Evolutionary conservation across 116 monocot genomes (phyloP).

Genomic region (Zostera marina): DNA sequence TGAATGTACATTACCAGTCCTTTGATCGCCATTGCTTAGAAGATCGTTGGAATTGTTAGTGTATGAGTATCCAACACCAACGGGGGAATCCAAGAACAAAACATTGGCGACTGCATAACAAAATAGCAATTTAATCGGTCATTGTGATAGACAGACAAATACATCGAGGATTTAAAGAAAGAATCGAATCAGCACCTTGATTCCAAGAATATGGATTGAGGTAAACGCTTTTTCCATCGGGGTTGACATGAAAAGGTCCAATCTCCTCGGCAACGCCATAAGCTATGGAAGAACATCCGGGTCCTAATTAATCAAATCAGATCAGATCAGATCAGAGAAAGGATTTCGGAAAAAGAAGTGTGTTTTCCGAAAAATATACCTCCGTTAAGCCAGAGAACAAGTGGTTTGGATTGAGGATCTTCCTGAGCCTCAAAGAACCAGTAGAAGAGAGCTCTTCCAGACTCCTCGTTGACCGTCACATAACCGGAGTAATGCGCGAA

Average conservation of each 20-base stretch:
- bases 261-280: conserved; percentile 87
- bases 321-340: not conserved
- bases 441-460: conserved; percentile 76
- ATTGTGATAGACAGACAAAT: not conserved
- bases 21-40: conserved; percentile 63
- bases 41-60: conserved; percentile 69
- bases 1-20: conserved; percentile 54
- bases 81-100: conserved; percentile 86
- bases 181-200: conserved; percentile 27
- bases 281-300: conserved; percentile 91
- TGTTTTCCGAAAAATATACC: conserved; percentile 19
- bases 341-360: not conserved
- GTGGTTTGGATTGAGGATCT: conserved; percentile 64
- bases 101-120: conserved; percentile 67
- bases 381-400: conserved; percentile 96
- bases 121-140: not conserved
- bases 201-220: conserved; percentile 90
- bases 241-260: conserved; percentile 83
- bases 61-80: conserved; percentile 88
- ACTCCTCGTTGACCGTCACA: conserved; percentile 44
- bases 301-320: conserved; percentile 33
- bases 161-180: not conserved
- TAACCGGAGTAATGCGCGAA: conserved; percentile 82
- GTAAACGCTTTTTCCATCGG: conserved; percentile 69
- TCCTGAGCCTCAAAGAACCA: conserved; percentile 93